Conservation (phyloP, 2,329 filamentous ascomycete species). For the Phyllosticta capitalensis region DNA sequence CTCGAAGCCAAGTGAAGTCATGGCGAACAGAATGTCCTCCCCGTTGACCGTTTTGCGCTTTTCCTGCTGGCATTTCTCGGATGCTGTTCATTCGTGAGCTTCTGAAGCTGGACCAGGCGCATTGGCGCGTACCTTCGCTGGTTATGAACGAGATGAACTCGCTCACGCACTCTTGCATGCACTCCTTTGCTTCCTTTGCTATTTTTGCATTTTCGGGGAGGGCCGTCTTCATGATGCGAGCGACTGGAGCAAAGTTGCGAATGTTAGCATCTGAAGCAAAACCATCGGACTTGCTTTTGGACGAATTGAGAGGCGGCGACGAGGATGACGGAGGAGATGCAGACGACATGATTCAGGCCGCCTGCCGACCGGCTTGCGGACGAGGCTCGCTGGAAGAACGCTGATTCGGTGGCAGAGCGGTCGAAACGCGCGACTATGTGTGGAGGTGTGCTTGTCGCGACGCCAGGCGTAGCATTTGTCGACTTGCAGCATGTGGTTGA, state of each 20-base stretch:
- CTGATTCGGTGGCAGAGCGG: constrained; percentile 38
- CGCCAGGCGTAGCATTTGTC: constrained; percentile 35
- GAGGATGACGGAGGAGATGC: constrained; percentile 30
- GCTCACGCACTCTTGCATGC: constrained; percentile 99
- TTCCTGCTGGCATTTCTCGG: constrained; percentile 98
- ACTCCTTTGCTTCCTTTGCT: constrained; percentile 97
- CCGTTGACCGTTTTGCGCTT: constrained; percentile 99
- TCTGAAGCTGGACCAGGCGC: constrained; percentile 1
- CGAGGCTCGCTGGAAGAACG: constrained; percentile 11
- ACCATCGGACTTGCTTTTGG: constrained; percentile 23
- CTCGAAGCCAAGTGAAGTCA: constrained; percentile 97
- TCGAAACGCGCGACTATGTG: constrained; percentile 39
- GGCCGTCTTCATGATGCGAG: constrained; percentile 97
- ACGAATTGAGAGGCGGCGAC: constrained; percentile 22
- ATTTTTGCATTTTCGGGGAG: constrained; percentile 98
- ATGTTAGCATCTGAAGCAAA: constrained; percentile 76
- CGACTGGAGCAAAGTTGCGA: constrained; percentile 89
- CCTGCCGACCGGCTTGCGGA: constrained; percentile 28
- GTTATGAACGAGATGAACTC: constrained; percentile 99
- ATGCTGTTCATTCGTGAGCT: constrained; percentile 51
- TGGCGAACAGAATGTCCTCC: constrained; percentile 96
- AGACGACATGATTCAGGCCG: constrained; percentile 36
- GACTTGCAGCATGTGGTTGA: constrained; percentile 26
- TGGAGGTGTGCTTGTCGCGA: constrained; percentile 35
- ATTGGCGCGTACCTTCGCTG: constrained; percentile 66